Percentiles rank a stretch among this genome's conserved stretches.
phyloP scores from a whole-genome alignment of 257 asterid genomes.

The Solanum bukasovii region DNA sequence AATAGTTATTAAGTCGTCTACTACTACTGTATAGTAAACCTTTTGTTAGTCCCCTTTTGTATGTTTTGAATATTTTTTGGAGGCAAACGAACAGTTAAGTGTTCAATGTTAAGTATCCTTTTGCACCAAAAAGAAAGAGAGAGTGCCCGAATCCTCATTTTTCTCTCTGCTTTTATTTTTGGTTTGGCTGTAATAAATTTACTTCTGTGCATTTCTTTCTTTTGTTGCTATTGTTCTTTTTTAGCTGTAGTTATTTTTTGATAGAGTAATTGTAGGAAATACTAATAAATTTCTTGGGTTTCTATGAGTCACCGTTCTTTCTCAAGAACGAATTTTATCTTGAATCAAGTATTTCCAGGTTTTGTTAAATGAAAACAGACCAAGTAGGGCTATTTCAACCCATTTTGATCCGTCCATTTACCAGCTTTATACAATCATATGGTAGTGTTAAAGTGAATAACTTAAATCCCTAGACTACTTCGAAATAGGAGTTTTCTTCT shows the following conservation, averaged over 20 bases:
- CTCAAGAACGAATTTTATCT: neutral
- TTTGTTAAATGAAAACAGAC: neutral
- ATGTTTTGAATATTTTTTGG: neutral
- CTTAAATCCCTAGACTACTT: neutral
- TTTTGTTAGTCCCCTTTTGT: neutral
- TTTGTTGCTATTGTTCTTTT: neutral
- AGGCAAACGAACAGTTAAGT: neutral
- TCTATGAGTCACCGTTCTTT: neutral
- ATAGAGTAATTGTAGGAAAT: neutral
- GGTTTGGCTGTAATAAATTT: neutral
- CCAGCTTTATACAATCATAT: neutral
- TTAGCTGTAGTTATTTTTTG: neutral
- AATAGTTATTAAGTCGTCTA: neutral
- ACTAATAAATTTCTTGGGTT: neutral
- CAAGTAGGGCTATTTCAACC: neutral
- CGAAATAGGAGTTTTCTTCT: neutral
- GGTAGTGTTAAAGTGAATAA: neutral
- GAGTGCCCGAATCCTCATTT: neutral
- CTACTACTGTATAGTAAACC: neutral
- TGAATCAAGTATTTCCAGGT: neutral
- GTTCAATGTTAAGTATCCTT: neutral
- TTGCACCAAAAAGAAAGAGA: neutral
- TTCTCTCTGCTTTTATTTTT: neutral
- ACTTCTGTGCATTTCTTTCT: neutral
- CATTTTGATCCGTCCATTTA: neutral